Base-by-base conservation (phyloP, 305 asterid genomes). In the Fraxinus platypoda region DNA sequence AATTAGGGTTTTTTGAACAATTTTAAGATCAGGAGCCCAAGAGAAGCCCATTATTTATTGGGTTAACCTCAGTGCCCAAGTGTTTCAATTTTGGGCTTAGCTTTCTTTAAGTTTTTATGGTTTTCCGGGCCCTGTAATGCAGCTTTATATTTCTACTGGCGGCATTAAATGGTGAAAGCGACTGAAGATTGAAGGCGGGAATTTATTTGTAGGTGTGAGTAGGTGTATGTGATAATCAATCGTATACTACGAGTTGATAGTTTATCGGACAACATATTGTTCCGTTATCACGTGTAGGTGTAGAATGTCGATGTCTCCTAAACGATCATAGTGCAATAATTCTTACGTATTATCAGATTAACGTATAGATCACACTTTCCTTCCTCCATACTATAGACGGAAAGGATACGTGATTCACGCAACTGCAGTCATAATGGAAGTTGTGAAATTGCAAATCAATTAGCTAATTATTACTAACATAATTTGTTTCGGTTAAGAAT, bases 41-140 rank as follows among this genome's bases (percentile, higher is more conserved):
- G 8, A 54, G 2, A 6, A 59, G 80, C 80, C 83, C 79, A 84
- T 57, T 26, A 5, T 6, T 57, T 49, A 62, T 54, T 54, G 25
- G 64, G 64, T n/a, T 17, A 54, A 54, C 6, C 64, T n/a, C 64
- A n/a, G 64, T 54, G 31, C 71, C 30, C 71, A 62, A 8, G 1
- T 0, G 13, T 59, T 19, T 21, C 28, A 19, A 52, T 2, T 59
- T 8, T 59, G 31, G 31, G 71, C 31, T 62, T 23, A 62, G 21
- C 13, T 62, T 62, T 62, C 15, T 23, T 17, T 54, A 15, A 43
- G 64, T n/a, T 15, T 34, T 46, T 49, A 49, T 21, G 31, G 46
- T 62, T 77, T n/a, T 77, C 86, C 1, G 30, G 66, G 15, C 71
- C 71, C 15, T 2, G 7, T 52, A 49, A 5, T 17, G 21, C 64